Evolutionary conservation across 2,329 filamentous ascomycete genomes (phyloP).

Genomic region (Penicillium sp.): DNA sequence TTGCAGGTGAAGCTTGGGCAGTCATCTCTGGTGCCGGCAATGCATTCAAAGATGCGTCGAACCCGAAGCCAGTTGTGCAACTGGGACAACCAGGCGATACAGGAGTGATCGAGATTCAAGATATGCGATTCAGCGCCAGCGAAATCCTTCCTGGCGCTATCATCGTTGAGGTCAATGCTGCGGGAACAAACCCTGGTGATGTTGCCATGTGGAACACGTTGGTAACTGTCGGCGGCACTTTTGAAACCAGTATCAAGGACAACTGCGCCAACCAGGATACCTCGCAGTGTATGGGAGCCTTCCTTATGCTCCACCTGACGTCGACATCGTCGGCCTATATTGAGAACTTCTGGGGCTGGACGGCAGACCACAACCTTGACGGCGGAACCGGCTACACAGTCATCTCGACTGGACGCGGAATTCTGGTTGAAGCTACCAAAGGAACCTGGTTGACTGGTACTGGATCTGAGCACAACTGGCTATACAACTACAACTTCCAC

Average conservation of each 20-base stretch:
- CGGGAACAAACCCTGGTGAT: constrained; percentile 16
- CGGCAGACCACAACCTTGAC: constrained; percentile 52
- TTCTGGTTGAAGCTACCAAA: constrained; percentile 44
- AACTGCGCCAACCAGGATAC: constrained; percentile 32
- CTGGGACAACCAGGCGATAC: constrained; percentile 34
- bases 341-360: constrained; percentile 57
- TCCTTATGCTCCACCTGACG: constrained; percentile 53
- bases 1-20: constrained; percentile 58
- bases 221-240: constrained; percentile 43
- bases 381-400: constrained; percentile 32
- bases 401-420: constrained; percentile 43
- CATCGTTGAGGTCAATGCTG: constrained; percentile 42
- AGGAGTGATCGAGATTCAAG: constrained; percentile 40
- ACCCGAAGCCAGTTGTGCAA: constrained; percentile 29
- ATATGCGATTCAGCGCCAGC: constrained; percentile 35
- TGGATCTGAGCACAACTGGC: constrained; percentile 49
- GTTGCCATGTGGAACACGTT: constrained; percentile 45
- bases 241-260: constrained; percentile 28
- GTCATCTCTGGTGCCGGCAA: constrained; percentile 36
- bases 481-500: constrained; percentile 53
- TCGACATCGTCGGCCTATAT: constrained; percentile 51
- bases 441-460: constrained; percentile 51
- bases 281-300: constrained; percentile 50
- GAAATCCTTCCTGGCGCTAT: constrained; percentile 39
- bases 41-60: constrained; percentile 29